Evolutionary conservation across 495 filamentous ascomycete genomes (phyloP).

Genomic region (Neurospora sp.): DNA sequence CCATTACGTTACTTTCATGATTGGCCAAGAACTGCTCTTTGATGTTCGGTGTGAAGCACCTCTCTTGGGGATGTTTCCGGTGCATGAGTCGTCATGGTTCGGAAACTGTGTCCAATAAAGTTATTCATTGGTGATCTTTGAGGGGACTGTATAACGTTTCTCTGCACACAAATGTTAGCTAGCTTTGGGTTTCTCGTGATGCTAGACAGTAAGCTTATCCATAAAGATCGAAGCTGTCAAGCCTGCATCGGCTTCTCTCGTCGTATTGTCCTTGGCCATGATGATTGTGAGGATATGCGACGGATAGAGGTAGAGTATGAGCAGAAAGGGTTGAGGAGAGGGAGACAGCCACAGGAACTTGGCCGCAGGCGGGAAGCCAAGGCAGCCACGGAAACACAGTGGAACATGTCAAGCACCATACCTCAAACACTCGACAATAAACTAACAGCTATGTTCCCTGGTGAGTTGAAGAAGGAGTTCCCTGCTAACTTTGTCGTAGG

Average conservation of each 20-base stretch:
- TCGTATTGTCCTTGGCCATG: background rate
- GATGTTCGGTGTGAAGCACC: background rate
- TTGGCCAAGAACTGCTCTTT: background rate
- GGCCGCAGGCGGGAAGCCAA: background rate
- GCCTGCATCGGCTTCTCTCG: background rate
- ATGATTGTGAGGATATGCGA: background rate
- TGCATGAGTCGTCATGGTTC: background rate
- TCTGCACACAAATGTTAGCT: background rate
- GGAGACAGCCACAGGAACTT: background rate
- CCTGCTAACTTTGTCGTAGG: background rate
- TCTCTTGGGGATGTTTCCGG: background rate
- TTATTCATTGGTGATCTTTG: background rate
- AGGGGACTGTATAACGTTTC: background rate
- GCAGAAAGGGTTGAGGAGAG: background rate
- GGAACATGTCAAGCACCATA: constrained; percentile 12
- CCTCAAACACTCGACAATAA: background rate
- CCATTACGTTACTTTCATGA: background rate
- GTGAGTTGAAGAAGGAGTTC: background rate
- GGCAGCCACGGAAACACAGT: constrained; percentile 11
- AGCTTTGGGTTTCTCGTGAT: background rate
- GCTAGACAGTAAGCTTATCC: background rate
- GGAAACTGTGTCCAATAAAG: background rate
- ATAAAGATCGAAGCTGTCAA: background rate
- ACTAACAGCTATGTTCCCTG: background rate
- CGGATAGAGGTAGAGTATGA: background rate